A percentile compares a stretch with the other conserved stretches of the same genome.
phyloP scores from a whole-genome alignment of 106 monocot species.

The Dioscorea zingiberensis region DNA sequence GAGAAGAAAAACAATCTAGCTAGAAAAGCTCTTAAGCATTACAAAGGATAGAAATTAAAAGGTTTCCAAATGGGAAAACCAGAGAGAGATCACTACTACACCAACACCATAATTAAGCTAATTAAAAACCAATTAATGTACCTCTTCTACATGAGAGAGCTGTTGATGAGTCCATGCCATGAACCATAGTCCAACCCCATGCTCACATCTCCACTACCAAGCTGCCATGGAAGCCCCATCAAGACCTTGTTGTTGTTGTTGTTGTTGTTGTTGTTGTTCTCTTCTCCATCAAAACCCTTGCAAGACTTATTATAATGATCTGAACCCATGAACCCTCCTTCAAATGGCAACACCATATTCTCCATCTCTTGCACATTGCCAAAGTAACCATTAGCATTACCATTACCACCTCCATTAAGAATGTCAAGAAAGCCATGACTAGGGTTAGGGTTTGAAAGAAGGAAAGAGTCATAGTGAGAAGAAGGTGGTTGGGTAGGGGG shows the following conservation, averaged over 20 bases:
- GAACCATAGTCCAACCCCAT: neutral
- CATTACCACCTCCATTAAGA: neutral
- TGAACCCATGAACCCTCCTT: neutral
- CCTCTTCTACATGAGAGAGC: slow-evolving; percentile 12
- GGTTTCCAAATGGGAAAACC: neutral
- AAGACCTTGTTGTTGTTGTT: neutral
- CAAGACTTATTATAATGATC: neutral
- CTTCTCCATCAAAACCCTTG: neutral
- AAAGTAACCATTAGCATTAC: neutral
- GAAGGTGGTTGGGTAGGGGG: neutral
- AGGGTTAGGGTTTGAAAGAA: slow-evolving; percentile 1
- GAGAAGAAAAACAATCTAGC: no score
- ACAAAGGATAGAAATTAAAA: no score
- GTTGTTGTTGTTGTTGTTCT: neutral
- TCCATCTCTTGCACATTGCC: neutral
- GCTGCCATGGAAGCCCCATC: neutral
- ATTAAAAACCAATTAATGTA: no score
- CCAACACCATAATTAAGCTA: no score
- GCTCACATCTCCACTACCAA: neutral
- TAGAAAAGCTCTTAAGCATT: no score
- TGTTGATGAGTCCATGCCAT: slow-evolving; percentile 7
- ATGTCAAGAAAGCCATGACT: slow-evolving; percentile 5
- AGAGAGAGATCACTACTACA: no score
- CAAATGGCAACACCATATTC: neutral
- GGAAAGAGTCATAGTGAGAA: neutral